Evolutionary conservation across 106 monocot genomes (phyloP).

Genomic region (Triglochin maritima): DNA sequence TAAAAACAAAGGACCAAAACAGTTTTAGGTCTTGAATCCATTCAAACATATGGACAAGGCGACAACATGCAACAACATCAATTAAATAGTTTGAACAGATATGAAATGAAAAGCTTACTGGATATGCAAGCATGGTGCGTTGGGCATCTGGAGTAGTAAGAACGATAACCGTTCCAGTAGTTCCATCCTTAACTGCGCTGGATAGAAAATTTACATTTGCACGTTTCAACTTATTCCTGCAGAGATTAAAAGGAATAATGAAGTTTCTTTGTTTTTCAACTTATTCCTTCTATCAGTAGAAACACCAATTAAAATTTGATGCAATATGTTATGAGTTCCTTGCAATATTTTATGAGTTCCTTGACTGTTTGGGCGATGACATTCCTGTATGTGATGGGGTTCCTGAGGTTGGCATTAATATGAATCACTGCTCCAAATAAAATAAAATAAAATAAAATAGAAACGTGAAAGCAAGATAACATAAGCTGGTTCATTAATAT

Average conservation of each 20-base stretch:
- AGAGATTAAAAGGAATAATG: neutral
- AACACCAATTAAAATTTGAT: no score
- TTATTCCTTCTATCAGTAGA: no score
- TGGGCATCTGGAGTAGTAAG: constrained; percentile 97
- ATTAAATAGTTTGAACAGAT: neutral
- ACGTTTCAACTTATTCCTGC: constrained; percentile 63
- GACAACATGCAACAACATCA: neutral
- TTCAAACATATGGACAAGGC: neutral
- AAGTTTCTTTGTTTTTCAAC: neutral
- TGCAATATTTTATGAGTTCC: no score
- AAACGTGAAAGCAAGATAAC: no score
- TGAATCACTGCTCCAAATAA: no score
- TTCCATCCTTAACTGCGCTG: constrained; percentile 66
- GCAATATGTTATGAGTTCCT: no score
- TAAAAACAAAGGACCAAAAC: no score
- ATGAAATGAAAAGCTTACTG: constrained; percentile 28
- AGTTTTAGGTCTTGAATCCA: neutral
- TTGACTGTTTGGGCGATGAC: no score
- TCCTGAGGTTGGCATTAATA: no score
- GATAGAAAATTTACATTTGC: constrained; percentile 94
- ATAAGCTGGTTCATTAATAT: no score
- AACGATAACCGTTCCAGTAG: constrained; percentile 95
- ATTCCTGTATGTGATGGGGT: no score
- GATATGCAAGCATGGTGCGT: constrained; percentile 96
- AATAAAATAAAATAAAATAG: no score